Evolutionary conservation across 768 basidiomycete species (phyloP).

Genomic region (Phylloporus arenicola): DNA sequence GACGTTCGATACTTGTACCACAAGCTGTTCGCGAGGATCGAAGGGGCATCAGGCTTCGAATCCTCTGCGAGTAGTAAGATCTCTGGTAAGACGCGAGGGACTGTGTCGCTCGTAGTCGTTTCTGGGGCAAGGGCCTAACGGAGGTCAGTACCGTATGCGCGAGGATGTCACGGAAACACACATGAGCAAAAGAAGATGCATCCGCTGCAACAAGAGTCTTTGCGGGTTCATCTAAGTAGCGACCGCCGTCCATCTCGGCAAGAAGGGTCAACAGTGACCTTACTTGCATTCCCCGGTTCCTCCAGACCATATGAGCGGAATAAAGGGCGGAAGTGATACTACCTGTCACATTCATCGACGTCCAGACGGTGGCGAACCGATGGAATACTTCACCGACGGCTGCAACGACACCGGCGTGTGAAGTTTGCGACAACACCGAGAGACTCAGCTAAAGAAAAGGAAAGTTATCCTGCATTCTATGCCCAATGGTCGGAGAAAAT

Average conservation of each 20-base stretch:
- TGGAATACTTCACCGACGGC: slow-evolving; percentile 69
- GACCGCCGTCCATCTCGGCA: slow-evolving; percentile 58
- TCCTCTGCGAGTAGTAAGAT: slow-evolving; percentile 63
- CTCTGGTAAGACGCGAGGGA: slow-evolving; percentile 47
- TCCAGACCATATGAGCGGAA: slow-evolving; percentile 57
- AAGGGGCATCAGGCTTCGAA: slow-evolving; percentile 53
- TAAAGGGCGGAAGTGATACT: slow-evolving; percentile 56
- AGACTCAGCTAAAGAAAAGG: slow-evolving; percentile 43
- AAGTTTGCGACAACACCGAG: slow-evolving; percentile 48
- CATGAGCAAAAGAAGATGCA: slow-evolving; percentile 56
- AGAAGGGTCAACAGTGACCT: slow-evolving; percentile 59
- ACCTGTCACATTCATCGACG: slow-evolving; percentile 61
- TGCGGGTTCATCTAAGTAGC: slow-evolving; percentile 47
- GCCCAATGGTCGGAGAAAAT: slow-evolving; percentile 2
- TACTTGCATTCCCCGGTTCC: slow-evolving; percentile 58
- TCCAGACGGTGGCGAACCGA: slow-evolving; percentile 69
- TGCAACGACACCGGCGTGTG: slow-evolving; percentile 47
- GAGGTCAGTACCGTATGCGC: neutral
- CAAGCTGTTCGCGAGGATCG: slow-evolving; percentile 65
- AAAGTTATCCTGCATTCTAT: slow-evolving; percentile 6
- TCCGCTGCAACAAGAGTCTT: slow-evolving; percentile 60
- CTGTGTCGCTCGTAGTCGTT: slow-evolving; percentile 28
- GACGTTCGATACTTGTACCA: slow-evolving; percentile 82
- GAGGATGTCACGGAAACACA: slow-evolving; percentile 27
- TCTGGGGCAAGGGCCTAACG: slow-evolving; percentile 39